phyloP scores from a whole-genome alignment of 345 rosid genomes.

The Eucalyptus dawsonii region DNA sequence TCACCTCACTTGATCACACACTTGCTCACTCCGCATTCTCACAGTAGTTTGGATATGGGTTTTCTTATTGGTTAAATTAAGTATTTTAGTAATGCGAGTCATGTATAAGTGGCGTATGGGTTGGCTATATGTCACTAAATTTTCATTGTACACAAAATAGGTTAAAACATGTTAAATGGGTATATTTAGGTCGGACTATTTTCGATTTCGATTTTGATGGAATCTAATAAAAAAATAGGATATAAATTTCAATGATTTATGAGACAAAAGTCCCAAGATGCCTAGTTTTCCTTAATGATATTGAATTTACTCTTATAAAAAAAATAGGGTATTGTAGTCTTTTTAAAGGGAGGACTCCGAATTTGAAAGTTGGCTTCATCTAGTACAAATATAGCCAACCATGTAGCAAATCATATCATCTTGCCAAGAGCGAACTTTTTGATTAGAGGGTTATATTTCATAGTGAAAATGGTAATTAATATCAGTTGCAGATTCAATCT shows the following conservation, averaged over 20 bases:
- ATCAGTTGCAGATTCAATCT: background rate
- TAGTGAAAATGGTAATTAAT: background rate
- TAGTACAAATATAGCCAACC: background rate
- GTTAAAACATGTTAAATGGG: no score
- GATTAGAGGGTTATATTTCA: background rate
- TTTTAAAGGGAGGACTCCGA: background rate
- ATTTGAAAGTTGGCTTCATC: background rate
- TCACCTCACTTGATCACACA: background rate
- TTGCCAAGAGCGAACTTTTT: background rate
- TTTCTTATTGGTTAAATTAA: background rate
- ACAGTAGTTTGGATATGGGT: no score
- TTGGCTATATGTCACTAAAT: background rate
- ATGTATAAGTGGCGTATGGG: no score
- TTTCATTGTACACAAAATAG: no score
- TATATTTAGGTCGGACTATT: no score
- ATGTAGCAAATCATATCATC: background rate
- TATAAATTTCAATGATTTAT: background rate
- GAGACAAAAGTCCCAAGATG: background rate
- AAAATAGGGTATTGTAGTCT: background rate
- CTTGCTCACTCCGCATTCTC: background rate
- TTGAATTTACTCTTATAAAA: background rate
- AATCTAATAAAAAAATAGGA: background rate
- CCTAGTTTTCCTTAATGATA: background rate
- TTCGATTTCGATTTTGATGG: background rate
- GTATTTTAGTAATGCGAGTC: background rate